Base-by-base conservation (phyloP, 371 early-diverging fungal species). In the Parasitella parasitica region DNA sequence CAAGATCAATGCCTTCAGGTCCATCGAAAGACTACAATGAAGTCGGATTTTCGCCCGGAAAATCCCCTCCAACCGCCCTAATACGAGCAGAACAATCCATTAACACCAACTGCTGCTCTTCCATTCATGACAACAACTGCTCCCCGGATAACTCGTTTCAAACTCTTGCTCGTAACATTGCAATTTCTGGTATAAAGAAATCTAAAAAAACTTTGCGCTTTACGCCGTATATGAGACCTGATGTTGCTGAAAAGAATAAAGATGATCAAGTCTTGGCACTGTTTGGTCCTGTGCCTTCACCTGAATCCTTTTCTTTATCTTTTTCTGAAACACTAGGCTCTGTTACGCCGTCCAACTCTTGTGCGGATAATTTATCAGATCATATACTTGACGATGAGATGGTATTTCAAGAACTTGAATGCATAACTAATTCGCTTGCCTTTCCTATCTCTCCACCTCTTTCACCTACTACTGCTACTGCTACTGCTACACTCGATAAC, bases 11-110 rank as follows among this genome's bases (percentile, higher is more conserved):
- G 12, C 48, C 41, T 20, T 52, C 64, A 50, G 22, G 41, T 30
- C 37, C 52, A 54, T n/a, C 46, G 32, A 28, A 15, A 34, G 35
- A 34, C n/a, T 12, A n/a, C 22, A 15, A 27, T 54, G 20, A 15
- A 16, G 66, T 61, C 41, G 66, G 66, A 39, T 66, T 66, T 66
- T 66, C 50, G 22, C 50, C 57, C 49, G 61, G 56, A 34, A 28
- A 50, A 32, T 24, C 26, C 22, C 50, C 61, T 66, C n/a, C 61
- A 66, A 35, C 66, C 66, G 52, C 66, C 66, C 26, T 66, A 61
- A 61, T 24, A 46, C 35, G 16, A 35, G 38, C 36, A 35, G 36
- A 56, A 43, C 46, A 54, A 32, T 8, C 6, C 37, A 35, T 2
- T 22, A 20, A 13, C 24, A 32, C 30, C n/a, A 11, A 57, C 6